Evolutionary conservation across 371 early-diverging fungal species (phyloP).

Genomic region (Circinella minor): DNA sequence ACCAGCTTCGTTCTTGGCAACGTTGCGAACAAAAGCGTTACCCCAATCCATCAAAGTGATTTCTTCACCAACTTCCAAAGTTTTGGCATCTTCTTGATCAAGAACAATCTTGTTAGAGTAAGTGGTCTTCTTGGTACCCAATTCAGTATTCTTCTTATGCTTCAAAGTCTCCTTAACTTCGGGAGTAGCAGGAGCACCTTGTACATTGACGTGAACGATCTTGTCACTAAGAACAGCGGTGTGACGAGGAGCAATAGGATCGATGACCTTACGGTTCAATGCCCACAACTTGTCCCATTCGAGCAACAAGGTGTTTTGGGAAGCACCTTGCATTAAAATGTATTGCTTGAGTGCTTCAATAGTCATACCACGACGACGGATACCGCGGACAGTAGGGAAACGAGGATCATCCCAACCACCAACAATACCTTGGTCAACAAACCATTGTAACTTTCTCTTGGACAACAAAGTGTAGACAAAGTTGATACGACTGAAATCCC

Average conservation of each 20-base stretch:
- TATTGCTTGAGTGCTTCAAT: slow-evolving; percentile 98
- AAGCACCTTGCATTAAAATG: slow-evolving; percentile 99
- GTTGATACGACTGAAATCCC: slow-evolving; percentile 97
- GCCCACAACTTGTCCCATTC: slow-evolving; percentile 99
- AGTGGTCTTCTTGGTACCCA: slow-evolving; percentile 90
- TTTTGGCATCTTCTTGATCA: slow-evolving; percentile 90
- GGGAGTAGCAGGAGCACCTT: slow-evolving; percentile 58
- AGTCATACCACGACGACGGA: slow-evolving; percentile 98
- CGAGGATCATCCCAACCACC: slow-evolving; percentile 99
- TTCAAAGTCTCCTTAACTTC: slow-evolving; percentile 75
- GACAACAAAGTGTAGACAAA: slow-evolving; percentile 99
- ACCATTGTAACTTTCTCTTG: slow-evolving; percentile 99
- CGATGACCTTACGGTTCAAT: slow-evolving; percentile 97
- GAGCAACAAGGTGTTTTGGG: slow-evolving; percentile 90
- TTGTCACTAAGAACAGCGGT: slow-evolving; percentile 79
- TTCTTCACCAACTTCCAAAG: slow-evolving; percentile 89
- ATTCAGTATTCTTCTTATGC: slow-evolving; percentile 96
- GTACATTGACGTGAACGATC: slow-evolving; percentile 71
- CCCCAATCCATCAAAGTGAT: slow-evolving; percentile 99
- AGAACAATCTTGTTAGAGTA: slow-evolving; percentile 83
- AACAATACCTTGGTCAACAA: slow-evolving; percentile 92
- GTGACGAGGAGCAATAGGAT: slow-evolving; percentile 94
- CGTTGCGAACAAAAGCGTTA: slow-evolving; percentile 88
- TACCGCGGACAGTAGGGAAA: slow-evolving; percentile 98
- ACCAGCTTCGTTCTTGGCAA: slow-evolving; percentile 57